Evolutionary conservation across 164 flowering plant species (phyloP).

Genomic region (Aristolochia contorta): DNA sequence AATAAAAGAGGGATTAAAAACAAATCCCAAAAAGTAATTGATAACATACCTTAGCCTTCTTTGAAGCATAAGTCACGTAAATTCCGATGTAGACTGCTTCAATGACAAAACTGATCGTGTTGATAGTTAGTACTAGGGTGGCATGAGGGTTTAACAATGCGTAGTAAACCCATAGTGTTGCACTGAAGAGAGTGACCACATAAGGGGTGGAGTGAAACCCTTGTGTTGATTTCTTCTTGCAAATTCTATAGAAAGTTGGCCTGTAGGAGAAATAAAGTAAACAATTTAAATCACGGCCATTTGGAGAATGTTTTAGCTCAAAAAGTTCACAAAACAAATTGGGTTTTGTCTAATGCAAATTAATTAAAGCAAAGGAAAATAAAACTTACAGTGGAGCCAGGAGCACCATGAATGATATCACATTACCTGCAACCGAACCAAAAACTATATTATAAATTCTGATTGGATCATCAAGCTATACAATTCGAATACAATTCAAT

Average conservation of each 20-base stretch:
- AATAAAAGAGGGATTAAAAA: no score
- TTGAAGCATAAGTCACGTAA: conserved; percentile 54
- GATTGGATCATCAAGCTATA: no score
- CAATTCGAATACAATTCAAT: no score
- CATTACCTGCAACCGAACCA: conserved; percentile 22
- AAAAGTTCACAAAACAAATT: no score
- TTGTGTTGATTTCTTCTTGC: conserved; percentile 63
- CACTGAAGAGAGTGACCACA: conserved; percentile 63
- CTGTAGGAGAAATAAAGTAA: no score
- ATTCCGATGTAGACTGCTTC: conserved; percentile 55
- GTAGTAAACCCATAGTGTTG: conserved; percentile 80
- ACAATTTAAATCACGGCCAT: no score
- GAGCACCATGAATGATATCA: conserved; percentile 35
- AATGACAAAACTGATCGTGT: conserved; percentile 65
- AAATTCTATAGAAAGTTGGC: conserved; percentile 70
- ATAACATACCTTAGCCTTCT: conserved; percentile 34
- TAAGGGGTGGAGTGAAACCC: conserved; percentile 85
- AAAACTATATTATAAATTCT: neutral
- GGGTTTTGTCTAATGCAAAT: no score
- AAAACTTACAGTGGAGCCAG: conserved; percentile 52
- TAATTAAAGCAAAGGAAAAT: no score
- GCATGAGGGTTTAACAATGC: conserved; percentile 19
- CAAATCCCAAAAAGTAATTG: no score
- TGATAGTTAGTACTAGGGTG: conserved; percentile 38
- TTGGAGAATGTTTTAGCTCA: no score